A percentile compares a stretch with the other conserved stretches of the same genome.
Conservation (phyloP, 495 filamentous ascomycete species). For the Penicillium chermesinum region DNA sequence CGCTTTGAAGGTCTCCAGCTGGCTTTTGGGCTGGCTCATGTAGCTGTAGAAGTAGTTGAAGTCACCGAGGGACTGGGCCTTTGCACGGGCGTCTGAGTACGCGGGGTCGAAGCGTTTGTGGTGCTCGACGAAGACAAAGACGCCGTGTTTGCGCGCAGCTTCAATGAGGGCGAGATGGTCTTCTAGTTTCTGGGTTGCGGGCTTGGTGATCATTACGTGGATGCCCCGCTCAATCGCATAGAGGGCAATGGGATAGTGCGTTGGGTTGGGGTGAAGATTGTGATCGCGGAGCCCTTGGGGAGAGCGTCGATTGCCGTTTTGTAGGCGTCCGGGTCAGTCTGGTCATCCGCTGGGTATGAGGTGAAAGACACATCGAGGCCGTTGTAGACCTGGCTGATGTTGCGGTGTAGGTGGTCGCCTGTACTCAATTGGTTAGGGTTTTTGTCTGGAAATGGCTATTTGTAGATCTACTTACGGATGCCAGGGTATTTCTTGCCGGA, state of each 20-base stretch:
- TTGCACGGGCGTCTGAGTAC: conserved; percentile 75
- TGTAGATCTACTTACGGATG: conserved; percentile 58
- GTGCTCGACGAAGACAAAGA: conserved; percentile 93
- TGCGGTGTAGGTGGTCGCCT: conserved; percentile 83
- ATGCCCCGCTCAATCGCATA: conserved; percentile 83
- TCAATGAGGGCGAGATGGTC: conserved; percentile 73
- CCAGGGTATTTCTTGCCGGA: conserved; percentile 85
- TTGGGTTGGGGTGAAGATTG: conserved; percentile 93
- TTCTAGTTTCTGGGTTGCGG: conserved; percentile 76
- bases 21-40: conserved; percentile 91
- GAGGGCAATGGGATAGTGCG: conserved; percentile 89
- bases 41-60: conserved; percentile 98
- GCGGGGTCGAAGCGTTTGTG: conserved; percentile 94
- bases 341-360: conserved; percentile 70
- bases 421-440: background rate
- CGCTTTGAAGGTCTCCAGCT: conserved; percentile 92
- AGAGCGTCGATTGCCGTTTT: conserved; percentile 85
- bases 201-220: conserved; percentile 93
- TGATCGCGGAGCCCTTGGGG: conserved; percentile 79
- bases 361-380: conserved; percentile 75
- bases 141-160: conserved; percentile 65
- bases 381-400: conserved; percentile 86
- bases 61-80: conserved; percentile 70
- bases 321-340: conserved; percentile 74
- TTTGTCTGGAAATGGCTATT: background rate